Evolutionary conservation across 2,329 filamentous ascomycete species (phyloP), one percentile per base, ranked within the genome.

Genomic region (Bisporella sp.): DNA sequence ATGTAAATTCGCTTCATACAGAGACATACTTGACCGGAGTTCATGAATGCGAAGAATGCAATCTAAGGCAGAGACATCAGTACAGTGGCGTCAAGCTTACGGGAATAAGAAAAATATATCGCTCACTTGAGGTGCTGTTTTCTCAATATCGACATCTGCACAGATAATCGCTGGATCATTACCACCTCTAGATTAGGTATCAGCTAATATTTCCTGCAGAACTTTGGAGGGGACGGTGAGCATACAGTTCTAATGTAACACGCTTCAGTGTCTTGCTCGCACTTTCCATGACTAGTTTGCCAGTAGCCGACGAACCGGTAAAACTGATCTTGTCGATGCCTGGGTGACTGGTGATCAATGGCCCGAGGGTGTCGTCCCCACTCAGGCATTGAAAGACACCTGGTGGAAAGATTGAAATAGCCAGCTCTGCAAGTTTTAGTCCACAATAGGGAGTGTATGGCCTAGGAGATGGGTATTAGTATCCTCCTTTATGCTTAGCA

Each of bases 1-100:
- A 84, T 73, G 58, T 80, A 84, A 42, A 84, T 65, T 0, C 80
- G 70, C 65, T 83, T 83, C 45, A 73, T 73, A 45, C 72, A 71
- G 31, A 79, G 69, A 61, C 77, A 80, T 48, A 80, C 71, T 60
- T 79, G 76, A 5, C 76, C 73, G 0, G 73, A 73, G 59, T 78
- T 74, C 48, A 76, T 68, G 54, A 79, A 76, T 6, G 71, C 70
- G 6, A 72, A 68, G 5, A 63, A 64, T 0, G 21, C 21, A 21
- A 21, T 21, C 21, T 21, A 21, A 21, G 21, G 21, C 21, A 21
- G 21, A 21, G 21, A 21, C 21, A 21, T 21, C 21, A 21, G 21
- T 21, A 21, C 21, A 21, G 21, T 2, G 21, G 2, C 21, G 21
- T 3, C 21, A 21, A 21, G 21, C 3, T 2, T 21, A 21, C 21